These are phyloP conservation scores for Ceratocystiopsis brevicomis DNA, from an alignment of 2,329 filamentous ascomycete species.

Conservation along the genomic window DNA sequence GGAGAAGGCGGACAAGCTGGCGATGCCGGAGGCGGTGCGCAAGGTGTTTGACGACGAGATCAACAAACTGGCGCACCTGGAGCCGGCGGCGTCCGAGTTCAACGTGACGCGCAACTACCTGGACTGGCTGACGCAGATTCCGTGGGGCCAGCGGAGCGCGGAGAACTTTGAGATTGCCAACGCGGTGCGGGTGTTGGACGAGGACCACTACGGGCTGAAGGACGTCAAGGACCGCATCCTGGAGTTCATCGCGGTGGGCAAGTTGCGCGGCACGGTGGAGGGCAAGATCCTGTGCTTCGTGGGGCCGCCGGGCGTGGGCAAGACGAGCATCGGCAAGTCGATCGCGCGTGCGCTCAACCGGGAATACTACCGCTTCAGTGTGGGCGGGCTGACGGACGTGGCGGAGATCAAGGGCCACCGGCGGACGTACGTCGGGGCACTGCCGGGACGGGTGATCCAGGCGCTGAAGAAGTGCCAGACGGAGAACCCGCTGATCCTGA, in stretches of 20 bases:
- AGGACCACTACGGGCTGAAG: constrained; percentile 91
- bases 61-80: constrained; percentile 88
- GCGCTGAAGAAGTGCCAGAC: constrained; percentile 98
- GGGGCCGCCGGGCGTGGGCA: constrained; percentile 89
- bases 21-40: constrained; percentile 90
- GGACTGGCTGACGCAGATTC: constrained; percentile 96
- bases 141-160: constrained; percentile 85
- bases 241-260: constrained; percentile 95
- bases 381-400: constrained; percentile 89
- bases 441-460: constrained; percentile 93
- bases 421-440: constrained; percentile 85
- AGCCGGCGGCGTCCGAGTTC: constrained; percentile 91
- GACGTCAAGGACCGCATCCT: constrained; percentile 97
- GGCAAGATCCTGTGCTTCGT: constrained; percentile 98
- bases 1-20: constrained; percentile 79
- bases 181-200: constrained; percentile 75
- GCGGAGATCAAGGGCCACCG: constrained; percentile 97
- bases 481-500: constrained; percentile 88
- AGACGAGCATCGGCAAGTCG: constrained; percentile 97
- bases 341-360: constrained; percentile 87
- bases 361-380: constrained; percentile 96
- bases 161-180: constrained; percentile 95
- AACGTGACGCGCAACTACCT: constrained; percentile 97
- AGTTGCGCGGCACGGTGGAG: constrained; percentile 89
- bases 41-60: constrained; percentile 98